Evolutionary conservation across 1,139 yeast species (phyloP).

Genomic region (Yueomyces sp.): DNA sequence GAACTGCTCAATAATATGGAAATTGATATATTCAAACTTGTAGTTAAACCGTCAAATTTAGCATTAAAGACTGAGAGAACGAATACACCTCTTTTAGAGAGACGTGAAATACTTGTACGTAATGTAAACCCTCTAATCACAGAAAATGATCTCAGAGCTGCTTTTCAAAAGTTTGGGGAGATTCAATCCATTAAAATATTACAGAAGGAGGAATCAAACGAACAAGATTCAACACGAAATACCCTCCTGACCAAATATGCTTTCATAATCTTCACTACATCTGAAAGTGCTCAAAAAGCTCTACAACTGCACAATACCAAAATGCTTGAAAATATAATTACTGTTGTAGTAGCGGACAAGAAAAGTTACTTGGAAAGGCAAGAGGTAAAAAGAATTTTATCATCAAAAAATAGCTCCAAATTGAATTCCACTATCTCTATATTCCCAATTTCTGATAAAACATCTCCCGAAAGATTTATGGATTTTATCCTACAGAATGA

Average conservation of each 20-base stretch:
- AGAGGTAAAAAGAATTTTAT: constrained; percentile 19
- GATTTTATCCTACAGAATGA: constrained; percentile 23
- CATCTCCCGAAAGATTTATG: constrained; percentile 32
- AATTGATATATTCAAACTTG: constrained; percentile 26
- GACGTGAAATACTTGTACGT: constrained; percentile 41
- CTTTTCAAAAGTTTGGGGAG: constrained; percentile 32
- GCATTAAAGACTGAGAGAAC: constrained; percentile 26
- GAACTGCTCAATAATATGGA: constrained; percentile 29
- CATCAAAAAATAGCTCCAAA: constrained; percentile 16
- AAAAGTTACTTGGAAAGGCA: constrained; percentile 25
- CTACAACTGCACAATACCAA: constrained; percentile 27
- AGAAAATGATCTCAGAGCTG: constrained; percentile 19
- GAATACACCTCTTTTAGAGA: constrained; percentile 34
- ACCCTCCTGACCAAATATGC: constrained; percentile 27
- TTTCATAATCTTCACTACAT: constrained; percentile 32
- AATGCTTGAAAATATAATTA: constrained; percentile 29
- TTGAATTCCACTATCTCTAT: constrained; percentile 31
- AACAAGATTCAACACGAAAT: constrained; percentile 22
- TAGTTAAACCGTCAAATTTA: constrained; percentile 52
- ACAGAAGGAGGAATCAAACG: constrained; percentile 20
- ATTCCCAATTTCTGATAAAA: constrained; percentile 34
- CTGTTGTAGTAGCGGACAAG: constrained; percentile 31
- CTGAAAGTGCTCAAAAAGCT: constrained; percentile 28
- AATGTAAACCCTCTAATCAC: constrained; percentile 36
- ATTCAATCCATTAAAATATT: constrained; percentile 37